Evolutionary conservation across 495 filamentous ascomycete genomes (phyloP).

Genomic region (Neurospora cerealis): DNA sequence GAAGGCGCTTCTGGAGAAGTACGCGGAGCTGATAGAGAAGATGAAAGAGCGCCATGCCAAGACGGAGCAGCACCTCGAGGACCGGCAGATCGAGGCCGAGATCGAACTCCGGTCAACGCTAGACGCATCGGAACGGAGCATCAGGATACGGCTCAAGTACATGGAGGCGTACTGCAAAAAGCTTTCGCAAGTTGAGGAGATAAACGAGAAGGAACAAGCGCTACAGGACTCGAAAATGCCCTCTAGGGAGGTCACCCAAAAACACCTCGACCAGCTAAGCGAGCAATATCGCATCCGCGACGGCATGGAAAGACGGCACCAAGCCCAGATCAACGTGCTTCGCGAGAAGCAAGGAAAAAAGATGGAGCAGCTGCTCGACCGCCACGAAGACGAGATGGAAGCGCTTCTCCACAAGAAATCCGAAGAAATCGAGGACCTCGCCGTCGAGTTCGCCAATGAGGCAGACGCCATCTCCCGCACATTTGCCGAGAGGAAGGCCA

Average conservation of each 20-base stretch:
- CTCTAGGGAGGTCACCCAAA: conserved; percentile 43
- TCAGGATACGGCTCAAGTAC: conserved; percentile 59
- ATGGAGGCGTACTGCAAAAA: conserved; percentile 68
- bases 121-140: conserved; percentile 46
- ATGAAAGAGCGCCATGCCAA: conserved; percentile 39
- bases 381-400: conserved; percentile 55
- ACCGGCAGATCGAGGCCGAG: conserved; percentile 64
- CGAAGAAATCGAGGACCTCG: conserved; percentile 45
- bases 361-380: conserved; percentile 52
- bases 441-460: conserved; percentile 44
- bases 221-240: conserved; percentile 15
- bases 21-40: conserved; percentile 32
- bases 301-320: conserved; percentile 60
- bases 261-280: conserved; percentile 51
- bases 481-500: conserved; percentile 41
- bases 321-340: conserved; percentile 68
- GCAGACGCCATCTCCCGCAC: conserved; percentile 37
- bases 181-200: conserved; percentile 15
- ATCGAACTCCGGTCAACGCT: conserved; percentile 44
- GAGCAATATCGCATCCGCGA: conserved; percentile 62
- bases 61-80: conserved; percentile 54
- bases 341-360: conserved; percentile 64
- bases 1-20: conserved; percentile 29
- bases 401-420: conserved; percentile 41
- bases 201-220: not conserved